Percentiles rank a stretch among this genome's conserved stretches.
These are phyloP conservation scores for Trichoderma parareesei DNA, from an alignment of 495 filamentous ascomycete genomes.

Conservation along the genomic window DNA sequence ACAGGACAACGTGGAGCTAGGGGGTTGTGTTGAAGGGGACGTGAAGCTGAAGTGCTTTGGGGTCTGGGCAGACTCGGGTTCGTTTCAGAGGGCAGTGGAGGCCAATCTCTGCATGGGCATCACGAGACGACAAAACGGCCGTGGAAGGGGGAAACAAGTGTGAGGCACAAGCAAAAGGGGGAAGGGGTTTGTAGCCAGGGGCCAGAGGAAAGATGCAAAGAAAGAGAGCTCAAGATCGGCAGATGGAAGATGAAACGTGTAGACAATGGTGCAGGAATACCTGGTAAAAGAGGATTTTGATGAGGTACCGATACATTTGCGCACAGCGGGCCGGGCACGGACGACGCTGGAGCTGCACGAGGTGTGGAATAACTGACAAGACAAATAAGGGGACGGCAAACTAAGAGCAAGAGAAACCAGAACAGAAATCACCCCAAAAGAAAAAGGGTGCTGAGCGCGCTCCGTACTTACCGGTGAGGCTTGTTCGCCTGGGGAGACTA, in stretches of 20 bases:
- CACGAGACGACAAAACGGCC: neutral
- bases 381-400: neutral
- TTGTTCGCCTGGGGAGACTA: neutral
- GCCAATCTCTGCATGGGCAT: neutral
- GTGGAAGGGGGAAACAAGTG: neutral
- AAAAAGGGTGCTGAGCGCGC: neutral
- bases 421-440: neutral
- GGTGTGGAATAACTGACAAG: neutral
- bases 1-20: slow-evolving; percentile 1
- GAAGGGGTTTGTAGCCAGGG: neutral
- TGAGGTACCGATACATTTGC: neutral
- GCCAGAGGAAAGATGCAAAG: neutral
- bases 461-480: slow-evolving; percentile 4
- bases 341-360: neutral
- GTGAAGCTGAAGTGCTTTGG: neutral
- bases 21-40: neutral
- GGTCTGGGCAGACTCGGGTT: neutral
- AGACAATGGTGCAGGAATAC: slow-evolving; percentile 2
- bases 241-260: neutral
- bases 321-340: neutral
- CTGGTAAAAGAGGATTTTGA: neutral
- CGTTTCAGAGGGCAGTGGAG: slow-evolving; percentile 3
- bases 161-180: neutral
- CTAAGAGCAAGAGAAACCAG: neutral
- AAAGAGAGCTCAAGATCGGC: neutral